Evolutionary conservation across 1,284 basidiomycete species (phyloP).

Genomic region (Volvariella surrecta): DNA sequence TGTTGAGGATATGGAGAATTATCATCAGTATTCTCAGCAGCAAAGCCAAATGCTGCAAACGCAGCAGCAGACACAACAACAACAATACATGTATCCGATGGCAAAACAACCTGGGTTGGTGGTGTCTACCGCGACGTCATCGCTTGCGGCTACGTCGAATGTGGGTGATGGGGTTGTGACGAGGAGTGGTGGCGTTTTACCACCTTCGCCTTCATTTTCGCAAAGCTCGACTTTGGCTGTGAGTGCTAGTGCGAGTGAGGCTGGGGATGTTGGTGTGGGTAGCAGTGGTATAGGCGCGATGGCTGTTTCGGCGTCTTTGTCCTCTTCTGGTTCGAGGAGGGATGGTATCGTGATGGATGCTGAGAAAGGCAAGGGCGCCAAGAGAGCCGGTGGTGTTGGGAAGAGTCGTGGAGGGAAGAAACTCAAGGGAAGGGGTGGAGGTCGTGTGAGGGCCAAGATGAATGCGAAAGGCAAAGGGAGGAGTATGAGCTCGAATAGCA

Average conservation of each 20-base stretch:
- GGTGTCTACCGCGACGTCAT: neutral
- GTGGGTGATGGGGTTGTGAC: no score
- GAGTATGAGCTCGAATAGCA: no score
- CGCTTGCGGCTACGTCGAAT: no score
- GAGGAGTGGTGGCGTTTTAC: neutral
- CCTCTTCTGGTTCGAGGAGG: neutral
- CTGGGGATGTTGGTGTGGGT: no score
- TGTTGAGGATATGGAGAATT: neutral
- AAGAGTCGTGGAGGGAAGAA: neutral
- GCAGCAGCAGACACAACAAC: neutral
- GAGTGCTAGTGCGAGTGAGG: no score
- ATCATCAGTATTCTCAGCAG: neutral
- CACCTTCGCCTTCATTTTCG: neutral
- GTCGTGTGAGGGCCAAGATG: conserved; percentile 5
- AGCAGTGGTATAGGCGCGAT: conserved; percentile 4
- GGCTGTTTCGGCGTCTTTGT: no score
- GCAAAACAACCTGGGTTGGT: neutral
- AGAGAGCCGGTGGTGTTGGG: conserved; percentile 4
- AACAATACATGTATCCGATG: neutral
- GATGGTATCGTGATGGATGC: conserved; percentile 3
- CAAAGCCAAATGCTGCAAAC: neutral
- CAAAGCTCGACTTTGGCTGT: neutral
- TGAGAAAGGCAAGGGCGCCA: conserved; percentile 8
- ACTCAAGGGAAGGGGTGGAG: conserved; percentile 8
- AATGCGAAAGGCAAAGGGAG: conserved; percentile 1